Conservation (phyloP, 306 rosid species). For the Echinosophora koreensis region DNA sequence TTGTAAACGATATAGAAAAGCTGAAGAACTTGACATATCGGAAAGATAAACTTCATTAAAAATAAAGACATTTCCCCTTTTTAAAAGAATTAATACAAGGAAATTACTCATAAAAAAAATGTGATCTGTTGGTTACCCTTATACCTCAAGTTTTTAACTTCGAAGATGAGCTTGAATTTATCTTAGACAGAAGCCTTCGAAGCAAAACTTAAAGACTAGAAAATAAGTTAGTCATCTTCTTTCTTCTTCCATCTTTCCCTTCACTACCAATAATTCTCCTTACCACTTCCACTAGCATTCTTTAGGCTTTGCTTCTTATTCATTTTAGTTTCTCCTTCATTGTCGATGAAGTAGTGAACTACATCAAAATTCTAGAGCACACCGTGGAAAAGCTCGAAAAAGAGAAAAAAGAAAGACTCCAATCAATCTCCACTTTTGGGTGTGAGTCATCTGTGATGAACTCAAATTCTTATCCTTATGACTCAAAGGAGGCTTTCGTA, state of each 20-base stretch:
- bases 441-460: too few species aligned
- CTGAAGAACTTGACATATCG: not conserved
- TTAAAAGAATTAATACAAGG: too few species aligned
- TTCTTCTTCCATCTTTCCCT: constrained; percentile 59
- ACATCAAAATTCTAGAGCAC: too few species aligned
- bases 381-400: too few species aligned
- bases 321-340: not conserved
- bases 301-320: constrained; percentile 25
- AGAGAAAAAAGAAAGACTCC: too few species aligned
- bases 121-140: too few species aligned
- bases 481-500: too few species aligned
- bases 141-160: too few species aligned
- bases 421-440: too few species aligned
- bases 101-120: not conserved
- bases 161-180: constrained; percentile 25
- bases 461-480: not conserved
- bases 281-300: not conserved
- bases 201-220: constrained; percentile 77
- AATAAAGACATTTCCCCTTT: too few species aligned
- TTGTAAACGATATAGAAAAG: constrained; percentile 13
- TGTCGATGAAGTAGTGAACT: too few species aligned
- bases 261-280: not conserved
- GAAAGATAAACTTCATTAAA: too few species aligned
- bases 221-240: constrained; percentile 87
- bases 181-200: constrained; percentile 85